Evolutionary conservation across 2,329 filamentous ascomycete genomes (phyloP).

Genomic region (Chrysoporthe deuterocubensis): DNA sequence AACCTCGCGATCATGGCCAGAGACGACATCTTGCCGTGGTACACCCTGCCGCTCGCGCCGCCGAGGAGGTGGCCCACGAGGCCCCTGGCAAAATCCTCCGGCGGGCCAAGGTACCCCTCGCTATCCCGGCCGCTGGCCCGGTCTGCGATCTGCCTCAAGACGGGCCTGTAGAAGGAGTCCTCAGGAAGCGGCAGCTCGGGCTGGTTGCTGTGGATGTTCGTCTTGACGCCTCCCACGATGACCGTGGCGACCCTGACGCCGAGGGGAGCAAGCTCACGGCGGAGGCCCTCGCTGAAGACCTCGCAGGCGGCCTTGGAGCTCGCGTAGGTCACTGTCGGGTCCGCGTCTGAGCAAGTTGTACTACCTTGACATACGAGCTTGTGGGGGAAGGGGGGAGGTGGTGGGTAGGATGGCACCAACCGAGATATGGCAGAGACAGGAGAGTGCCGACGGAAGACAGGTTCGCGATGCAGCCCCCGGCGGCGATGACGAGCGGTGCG

Average conservation of each 20-base stretch:
- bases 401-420: not conserved
- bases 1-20: not conserved
- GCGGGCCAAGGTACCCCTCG: not conserved
- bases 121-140: constrained; percentile 4
- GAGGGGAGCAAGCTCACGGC: constrained; percentile 57
- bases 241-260: constrained; percentile 61
- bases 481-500: constrained; percentile 51
- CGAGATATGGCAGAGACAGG: constrained; percentile 26
- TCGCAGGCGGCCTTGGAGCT: constrained; percentile 39
- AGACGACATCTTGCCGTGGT: constrained; percentile 12
- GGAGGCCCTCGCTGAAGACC: constrained; percentile 38
- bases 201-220: constrained; percentile 49
- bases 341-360: constrained; percentile 54
- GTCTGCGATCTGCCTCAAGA: constrained; percentile 29
- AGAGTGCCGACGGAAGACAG: constrained; percentile 56
- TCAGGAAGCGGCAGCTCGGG: constrained; percentile 46
- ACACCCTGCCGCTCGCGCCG: constrained; percentile 12
- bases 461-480: constrained; percentile 57
- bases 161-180: constrained; percentile 51
- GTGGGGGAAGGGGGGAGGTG: constrained; percentile 51
- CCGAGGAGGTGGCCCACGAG: constrained; percentile 2
- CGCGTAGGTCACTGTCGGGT: constrained; percentile 55
- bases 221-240: constrained; percentile 57
- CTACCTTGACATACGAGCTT: constrained; percentile 37
- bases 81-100: not conserved